Base-by-base conservation (phyloP, 2,329 filamentous ascomycete species). In the Aspergillus ruber region DNA sequence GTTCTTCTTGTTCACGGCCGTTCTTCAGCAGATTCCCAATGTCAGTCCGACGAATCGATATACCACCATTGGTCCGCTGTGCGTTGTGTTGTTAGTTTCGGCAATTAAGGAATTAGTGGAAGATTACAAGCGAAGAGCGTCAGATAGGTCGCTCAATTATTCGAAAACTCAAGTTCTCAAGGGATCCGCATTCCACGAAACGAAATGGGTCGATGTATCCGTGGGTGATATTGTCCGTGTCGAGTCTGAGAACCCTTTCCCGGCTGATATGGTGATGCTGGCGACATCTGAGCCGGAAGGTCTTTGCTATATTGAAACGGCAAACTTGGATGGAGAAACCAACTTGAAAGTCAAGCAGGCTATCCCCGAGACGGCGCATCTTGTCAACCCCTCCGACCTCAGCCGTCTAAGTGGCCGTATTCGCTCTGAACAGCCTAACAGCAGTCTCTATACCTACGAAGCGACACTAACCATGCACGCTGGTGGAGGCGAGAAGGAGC, bases 341-440 rank as follows among this genome's bases (percentile, higher is more conserved):
- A 98, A 98, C 65, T 74, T 98, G 58, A 98, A 98, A 73, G 95
- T 98, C 73, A 98, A 98, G 73, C 93, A 98, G 73, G 91, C 84
- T 2, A 84, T 96, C 46, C 91, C 93, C 0, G 93, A 98, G 73
- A 98, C 93, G 0, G 84, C 86, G 12, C 78, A 86, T 51, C 77
- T 96, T 64, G 90, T 98, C 50, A 95, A 88, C 63, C 82, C 90
- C 15, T 83, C 80, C 54, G 91, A 97, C 60, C 75, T 98, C 52
- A 88, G 89, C 63, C 80, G 91, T 52, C 73, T 98, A 3, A 87
- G 88, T 42, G 93, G 93, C 25, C 85, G 86, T 52, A 76, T 98
- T 58, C 86, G 88, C 59, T 97, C 91, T 1, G 93, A 98, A 70
- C 93, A 97, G 67, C 93, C 93, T 18, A 98, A 98, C 75, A 96